Evolutionary conservation across 768 basidiomycete species (phyloP), one percentile per base, ranked within the genome.

Genomic region (Coprinellus micaceus): DNA sequence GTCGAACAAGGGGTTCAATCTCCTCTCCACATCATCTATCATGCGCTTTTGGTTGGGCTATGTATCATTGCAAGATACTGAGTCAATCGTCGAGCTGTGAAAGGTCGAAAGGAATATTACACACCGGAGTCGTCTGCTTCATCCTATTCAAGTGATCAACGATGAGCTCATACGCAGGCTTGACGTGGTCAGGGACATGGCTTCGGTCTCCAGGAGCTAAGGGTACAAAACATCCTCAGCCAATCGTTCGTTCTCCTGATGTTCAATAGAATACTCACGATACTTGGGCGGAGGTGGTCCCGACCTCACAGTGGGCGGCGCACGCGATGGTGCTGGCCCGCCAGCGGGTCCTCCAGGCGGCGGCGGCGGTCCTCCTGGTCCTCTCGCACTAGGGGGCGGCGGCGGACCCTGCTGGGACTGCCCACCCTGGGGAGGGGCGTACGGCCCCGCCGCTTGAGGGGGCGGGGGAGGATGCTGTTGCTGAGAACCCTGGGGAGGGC

Each of bases 201-300:
- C 82, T 83, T 25, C 94, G 81, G 68, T 98, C 96, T 54, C 96
- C 95, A 51, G 85, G 79, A 41, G 95, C 94, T 96, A 66, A 13
- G 45, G 66, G 54, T 1, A 47, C 4, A 25, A 50, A 57, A 53
- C 26, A 17, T 40, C 19, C 25, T 63, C 29, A 66, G 59, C 36
- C 33, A 49, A 15, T 28, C 21, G 15, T n/a, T n/a, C n/a, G n/a
- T n/a, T 37, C 10, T 21, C 7, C 19, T 3, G 17, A 11, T 49
- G 41, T 1, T 39, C 19, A 17, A 9, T 47, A 7, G 25, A 28
- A 46, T 19, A 74, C 80, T 52, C 60, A 81, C 80, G 78, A 63
- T 80, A 82, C 68, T 78, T 63, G 63, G 75, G 57, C 60, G 74
- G 48, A 64, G 77, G 53, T 22, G 66, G 67, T 26, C 65, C 57